These are phyloP conservation scores for Cytospora chrysosperma DNA, from an alignment of 2,329 filamentous ascomycete genomes.

Conservation along the genomic window DNA sequence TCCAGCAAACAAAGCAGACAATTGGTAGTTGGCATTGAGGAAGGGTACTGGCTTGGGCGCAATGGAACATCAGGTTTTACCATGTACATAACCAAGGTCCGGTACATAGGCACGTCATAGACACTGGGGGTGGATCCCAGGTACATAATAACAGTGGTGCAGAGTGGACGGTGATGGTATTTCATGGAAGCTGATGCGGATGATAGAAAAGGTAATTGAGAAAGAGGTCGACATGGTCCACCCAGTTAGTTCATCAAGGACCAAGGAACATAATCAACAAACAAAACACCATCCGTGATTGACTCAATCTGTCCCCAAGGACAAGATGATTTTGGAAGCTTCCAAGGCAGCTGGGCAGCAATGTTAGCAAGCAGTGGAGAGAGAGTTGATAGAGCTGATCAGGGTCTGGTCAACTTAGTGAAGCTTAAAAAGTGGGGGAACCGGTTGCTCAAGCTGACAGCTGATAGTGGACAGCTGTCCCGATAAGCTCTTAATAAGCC, in stretches of 20 bases:
- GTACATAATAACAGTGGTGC: not conserved
- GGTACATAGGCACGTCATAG: not conserved
- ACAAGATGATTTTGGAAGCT: not conserved
- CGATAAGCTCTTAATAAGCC: too few species aligned
- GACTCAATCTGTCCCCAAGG: not conserved
- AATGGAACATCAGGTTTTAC: not conserved
- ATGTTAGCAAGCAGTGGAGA: not conserved
- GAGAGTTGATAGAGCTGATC: too few species aligned
- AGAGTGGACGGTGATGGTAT: not conserved
- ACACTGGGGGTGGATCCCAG: not conserved
- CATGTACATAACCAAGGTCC: not conserved
- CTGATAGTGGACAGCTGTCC: not conserved
- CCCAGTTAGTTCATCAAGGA: too few species aligned
- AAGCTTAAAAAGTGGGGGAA: not conserved
- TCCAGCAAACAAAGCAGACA: constrained; percentile 2
- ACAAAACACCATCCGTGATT: not conserved
- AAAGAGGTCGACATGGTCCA: not conserved
- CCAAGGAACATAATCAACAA: not conserved
- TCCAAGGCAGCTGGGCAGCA: too few species aligned
- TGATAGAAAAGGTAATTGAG: not conserved
- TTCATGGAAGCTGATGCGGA: not conserved
- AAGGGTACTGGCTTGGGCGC: not conserved
- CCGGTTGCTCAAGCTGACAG: not conserved
- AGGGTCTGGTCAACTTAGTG: not conserved
- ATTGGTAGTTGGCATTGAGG: constrained; percentile 5